Evolutionary conservation across 176 grass and related monocot genomes (phyloP), one percentile per base, ranked within the genome.

Genomic region (Rhynchospora breviuscula): DNA sequence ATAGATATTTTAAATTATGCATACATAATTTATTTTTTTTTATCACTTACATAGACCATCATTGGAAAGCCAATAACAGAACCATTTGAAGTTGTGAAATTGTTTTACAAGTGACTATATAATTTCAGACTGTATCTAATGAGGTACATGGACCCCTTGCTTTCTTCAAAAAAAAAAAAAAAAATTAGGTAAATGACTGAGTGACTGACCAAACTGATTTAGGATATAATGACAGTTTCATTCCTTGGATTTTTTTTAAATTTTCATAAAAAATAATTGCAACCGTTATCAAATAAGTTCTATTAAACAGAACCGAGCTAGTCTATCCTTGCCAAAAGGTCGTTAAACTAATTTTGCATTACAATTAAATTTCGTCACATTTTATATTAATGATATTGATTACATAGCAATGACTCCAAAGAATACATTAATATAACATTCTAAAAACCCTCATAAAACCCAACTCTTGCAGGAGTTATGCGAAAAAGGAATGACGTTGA

Each of bases 351-450:
- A 18, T 2, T 15, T 68, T 68, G 65, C 65, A 68, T 18, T 68
- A 68, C 19, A 74, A 26, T 76, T 53, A 29, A 25, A 19, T 54
- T 76, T 76, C 13, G 10, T 2, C 11, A 26, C 73, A 78, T 78
- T 10, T 25, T 14, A 75, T 51, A 49, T 52, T 23, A 75, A 10
- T 52, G 12, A 74, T 25, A 51, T 4, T 23, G 9, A 23, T 62
- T 59, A 59, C 57, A 40, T 40, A 40, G 35, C 35, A 40, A 40
- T 40, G 35, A 40, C 4, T 40, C 45, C 17, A 75, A 52, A 75
- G 46, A 75, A 75, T 75, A 75, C 70, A 75, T 25, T 71, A 48
- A 48, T n/a, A 17, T 76, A 12, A 54, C 21, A 8, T 76, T 76
- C 52, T 22, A 52, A 75, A 2, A 76, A 53, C 49, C 11, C 8